These are phyloP conservation scores for Lagerstroemia speciosa DNA, from an alignment of 345 rosid genomes.

Conservation along the genomic window DNA sequence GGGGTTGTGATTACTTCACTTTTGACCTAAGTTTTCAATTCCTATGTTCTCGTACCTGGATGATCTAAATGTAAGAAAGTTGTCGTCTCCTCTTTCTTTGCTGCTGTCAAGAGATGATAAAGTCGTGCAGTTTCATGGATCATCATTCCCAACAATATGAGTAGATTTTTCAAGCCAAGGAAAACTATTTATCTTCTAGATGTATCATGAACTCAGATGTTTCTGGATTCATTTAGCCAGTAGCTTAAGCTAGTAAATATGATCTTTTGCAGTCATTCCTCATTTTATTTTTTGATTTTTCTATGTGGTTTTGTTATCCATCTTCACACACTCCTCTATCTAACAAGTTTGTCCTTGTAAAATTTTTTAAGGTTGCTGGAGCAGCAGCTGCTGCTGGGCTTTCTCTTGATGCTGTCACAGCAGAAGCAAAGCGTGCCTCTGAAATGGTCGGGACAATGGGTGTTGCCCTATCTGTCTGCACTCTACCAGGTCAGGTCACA, in stretches of 20 bases:
- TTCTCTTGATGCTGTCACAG: slow-evolving; percentile 63
- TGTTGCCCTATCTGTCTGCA: slow-evolving; percentile 85
- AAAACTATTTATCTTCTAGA: neutral
- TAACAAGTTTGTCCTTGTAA: neutral
- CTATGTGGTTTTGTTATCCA: neutral
- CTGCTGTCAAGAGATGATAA: neutral
- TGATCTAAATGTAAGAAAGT: neutral
- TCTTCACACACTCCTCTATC: neutral
- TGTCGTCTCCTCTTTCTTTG: neutral
- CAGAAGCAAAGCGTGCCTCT: slow-evolving; percentile 72
- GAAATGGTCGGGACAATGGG: slow-evolving; percentile 94
- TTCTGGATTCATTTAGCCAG: neutral
- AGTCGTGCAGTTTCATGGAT: neutral
- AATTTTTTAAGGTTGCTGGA: slow-evolving; percentile 62
- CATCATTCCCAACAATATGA: neutral
- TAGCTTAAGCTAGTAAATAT: no score
- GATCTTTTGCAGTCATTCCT: neutral
- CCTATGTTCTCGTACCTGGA: neutral
- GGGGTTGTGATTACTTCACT: neutral
- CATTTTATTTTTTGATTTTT: neutral
- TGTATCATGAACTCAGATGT: neutral
- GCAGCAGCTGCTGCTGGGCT: slow-evolving; percentile 92
- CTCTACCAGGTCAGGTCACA: slow-evolving; percentile 80
- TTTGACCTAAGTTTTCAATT: neutral
- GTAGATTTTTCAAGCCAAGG: neutral